Percentiles rank a stretch among this genome's conserved stretches.
Conservation (phyloP, 2,329 filamentous ascomycete genomes). For the Clonostachys rosea region DNA sequence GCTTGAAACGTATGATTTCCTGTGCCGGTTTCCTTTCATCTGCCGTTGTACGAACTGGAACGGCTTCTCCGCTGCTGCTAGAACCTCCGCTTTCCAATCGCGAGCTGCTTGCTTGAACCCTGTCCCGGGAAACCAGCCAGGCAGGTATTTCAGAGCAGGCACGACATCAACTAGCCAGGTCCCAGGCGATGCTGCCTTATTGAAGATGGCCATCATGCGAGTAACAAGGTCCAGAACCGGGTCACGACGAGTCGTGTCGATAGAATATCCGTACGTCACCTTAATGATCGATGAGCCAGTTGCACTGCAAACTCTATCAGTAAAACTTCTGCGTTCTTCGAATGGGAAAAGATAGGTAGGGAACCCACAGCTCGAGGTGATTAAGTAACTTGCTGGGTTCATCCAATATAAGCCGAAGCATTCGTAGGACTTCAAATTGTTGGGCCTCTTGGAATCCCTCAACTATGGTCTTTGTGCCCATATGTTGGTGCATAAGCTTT, state of each 20-base stretch:
- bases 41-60: slow-evolving; percentile 11
- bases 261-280: slow-evolving; percentile 9
- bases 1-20: slow-evolving; percentile 16
- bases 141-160: slow-evolving; percentile 6
- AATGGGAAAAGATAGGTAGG: not conserved
- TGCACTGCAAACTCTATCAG: not conserved
- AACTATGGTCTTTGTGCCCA: slow-evolving; percentile 17
- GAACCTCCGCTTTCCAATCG: slow-evolving; percentile 9
- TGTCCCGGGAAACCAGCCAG: slow-evolving; percentile 9
- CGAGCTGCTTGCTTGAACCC: slow-evolving; percentile 12
- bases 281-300: slow-evolving; percentile 6
- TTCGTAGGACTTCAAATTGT: slow-evolving; percentile 2
- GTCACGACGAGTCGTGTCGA: slow-evolving; percentile 10
- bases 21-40: slow-evolving; percentile 9
- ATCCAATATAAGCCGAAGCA: slow-evolving; percentile 4
- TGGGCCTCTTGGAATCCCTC: slow-evolving; percentile 7
- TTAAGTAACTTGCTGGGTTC: slow-evolving; percentile 4
- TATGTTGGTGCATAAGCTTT: slow-evolving; percentile 14
- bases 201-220: slow-evolving; percentile 11
- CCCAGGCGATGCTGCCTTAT: slow-evolving; percentile 10
- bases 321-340: not conserved
- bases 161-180: slow-evolving; percentile 14
- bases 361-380: slow-evolving; percentile 7
- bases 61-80: slow-evolving; percentile 8
- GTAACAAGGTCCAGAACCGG: slow-evolving; percentile 10